Evolutionary conservation across 202 grass and related monocot species (phyloP), one percentile per base, ranked within the genome.

Genomic region (Zoysia matrella): DNA sequence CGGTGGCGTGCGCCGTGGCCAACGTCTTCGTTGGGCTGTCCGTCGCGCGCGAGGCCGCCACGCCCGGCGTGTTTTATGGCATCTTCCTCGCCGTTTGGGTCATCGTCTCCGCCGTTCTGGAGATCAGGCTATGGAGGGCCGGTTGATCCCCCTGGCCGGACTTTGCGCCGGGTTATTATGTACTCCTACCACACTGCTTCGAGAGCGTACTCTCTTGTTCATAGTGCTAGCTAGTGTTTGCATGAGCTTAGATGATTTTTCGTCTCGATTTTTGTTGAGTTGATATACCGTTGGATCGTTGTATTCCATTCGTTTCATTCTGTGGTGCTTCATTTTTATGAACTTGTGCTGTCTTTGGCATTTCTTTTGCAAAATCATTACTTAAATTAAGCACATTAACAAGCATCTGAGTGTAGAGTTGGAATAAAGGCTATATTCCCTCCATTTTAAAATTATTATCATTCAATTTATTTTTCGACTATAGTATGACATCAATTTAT

Each of bases 1-100:
- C 87, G 0, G 80, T 91, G 7, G 80, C 62, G 14, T 89, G 69
- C 52, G 75, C 87, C 56, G 61, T 86, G 8, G 84, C 65, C 46
- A 94, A 94, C 78, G 75, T 94, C 52, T 94, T 94, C 74, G 1
- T 92, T 13, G 92, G 92, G 16, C 45, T 94, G 14, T 82, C 82
- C 53, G 2, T 94, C 30, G 86, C 92, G 43, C 72, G 64, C 14
- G 92, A 90, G 69, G 80, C 41, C 45, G 8, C 60, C 2, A 71
- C 74, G 11, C 72, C 50, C 69, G 54, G 12, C 5, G 65, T 64
- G 0, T 72, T 3, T 16, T 92, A 90, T 44, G 89, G 82, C 13
- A 47, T 90, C 51, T 90, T 81, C 64, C 78, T 91, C 22, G 84
- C 65, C 0, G 61, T 88, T 16, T 81, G 78, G 67, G 81, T 74